Conservation (phyloP, 345 rosid species). For the Corchorus capsularis region DNA sequence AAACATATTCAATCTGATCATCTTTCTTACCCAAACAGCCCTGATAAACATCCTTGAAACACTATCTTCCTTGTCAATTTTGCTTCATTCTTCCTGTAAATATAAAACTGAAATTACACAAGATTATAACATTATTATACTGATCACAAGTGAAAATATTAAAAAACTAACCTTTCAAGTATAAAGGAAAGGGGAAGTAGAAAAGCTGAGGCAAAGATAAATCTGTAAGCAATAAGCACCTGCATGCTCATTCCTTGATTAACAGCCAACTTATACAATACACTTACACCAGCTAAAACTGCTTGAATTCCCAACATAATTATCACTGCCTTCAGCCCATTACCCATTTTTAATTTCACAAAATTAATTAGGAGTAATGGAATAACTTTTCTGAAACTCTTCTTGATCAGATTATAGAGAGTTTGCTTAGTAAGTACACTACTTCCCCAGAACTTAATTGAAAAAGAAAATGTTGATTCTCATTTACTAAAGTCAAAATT, state of each 20-base stretch:
- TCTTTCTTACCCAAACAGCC: conserved; percentile 4
- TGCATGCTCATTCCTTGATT: conserved; percentile 14
- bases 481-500: too few species aligned
- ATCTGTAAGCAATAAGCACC: conserved; percentile 6
- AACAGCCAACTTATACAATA: conserved; percentile 2
- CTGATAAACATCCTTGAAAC: not conserved
- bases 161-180: not conserved
- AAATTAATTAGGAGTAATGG: not conserved
- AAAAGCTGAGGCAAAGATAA: conserved; percentile 7
- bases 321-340: not conserved
- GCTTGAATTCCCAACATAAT: conserved; percentile 1
- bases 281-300: not conserved
- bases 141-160: too few species aligned
- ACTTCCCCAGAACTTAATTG: too few species aligned
- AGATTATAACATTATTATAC: too few species aligned
- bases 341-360: too few species aligned
- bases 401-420: too few species aligned
- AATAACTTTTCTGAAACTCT: too few species aligned
- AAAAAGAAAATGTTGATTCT: too few species aligned
- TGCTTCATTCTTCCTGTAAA: not conserved
- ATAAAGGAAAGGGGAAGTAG: not conserved
- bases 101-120: too few species aligned
- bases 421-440: too few species aligned
- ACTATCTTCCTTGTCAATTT: not conserved
- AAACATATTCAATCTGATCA: too few species aligned